A percentile compares a stretch with the other conserved stretches of the same genome.
These are phyloP conservation scores for Candida loeiensis DNA, from an alignment of 805 yeast genomes.

Conservation along the genomic window DNA sequence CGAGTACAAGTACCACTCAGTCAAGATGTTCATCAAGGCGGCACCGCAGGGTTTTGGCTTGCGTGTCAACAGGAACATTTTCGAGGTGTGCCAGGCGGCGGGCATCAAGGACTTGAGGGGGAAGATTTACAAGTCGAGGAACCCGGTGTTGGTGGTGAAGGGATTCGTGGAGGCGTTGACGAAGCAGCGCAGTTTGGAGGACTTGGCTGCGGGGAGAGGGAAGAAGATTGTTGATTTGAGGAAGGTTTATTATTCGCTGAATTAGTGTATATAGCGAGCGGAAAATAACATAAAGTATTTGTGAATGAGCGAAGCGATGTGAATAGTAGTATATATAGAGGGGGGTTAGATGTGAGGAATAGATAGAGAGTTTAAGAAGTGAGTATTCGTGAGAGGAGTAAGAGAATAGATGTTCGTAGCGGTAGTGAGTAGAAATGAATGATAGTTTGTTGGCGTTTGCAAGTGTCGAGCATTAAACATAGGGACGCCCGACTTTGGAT, in stretches of 20 bases:
- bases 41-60: conserved; percentile 94
- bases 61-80: conserved; percentile 84
- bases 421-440: too few species aligned
- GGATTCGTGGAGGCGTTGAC: conserved; percentile 82
- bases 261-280: neutral
- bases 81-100: conserved; percentile 86
- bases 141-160: conserved; percentile 91
- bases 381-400: too few species aligned
- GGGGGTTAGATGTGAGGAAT: too few species aligned
- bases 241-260: conserved; percentile 70
- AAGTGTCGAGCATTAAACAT: too few species aligned
- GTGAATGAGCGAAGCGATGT: neutral
- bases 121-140: conserved; percentile 87
- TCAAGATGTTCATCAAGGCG: conserved; percentile 72
- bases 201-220: conserved; percentile 87
- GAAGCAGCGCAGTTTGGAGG: conserved; percentile 78
- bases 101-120: conserved; percentile 94
- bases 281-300: neutral
- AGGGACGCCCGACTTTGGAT: too few species aligned
- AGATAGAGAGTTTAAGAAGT: too few species aligned
- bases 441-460: too few species aligned
- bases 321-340: too few species aligned
- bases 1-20: conserved; percentile 82
- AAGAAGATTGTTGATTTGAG: conserved; percentile 92
- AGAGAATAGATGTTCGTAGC: too few species aligned